Base-by-base conservation (phyloP, 202 grass and related monocot species). In the Panicum hallii region DNA sequence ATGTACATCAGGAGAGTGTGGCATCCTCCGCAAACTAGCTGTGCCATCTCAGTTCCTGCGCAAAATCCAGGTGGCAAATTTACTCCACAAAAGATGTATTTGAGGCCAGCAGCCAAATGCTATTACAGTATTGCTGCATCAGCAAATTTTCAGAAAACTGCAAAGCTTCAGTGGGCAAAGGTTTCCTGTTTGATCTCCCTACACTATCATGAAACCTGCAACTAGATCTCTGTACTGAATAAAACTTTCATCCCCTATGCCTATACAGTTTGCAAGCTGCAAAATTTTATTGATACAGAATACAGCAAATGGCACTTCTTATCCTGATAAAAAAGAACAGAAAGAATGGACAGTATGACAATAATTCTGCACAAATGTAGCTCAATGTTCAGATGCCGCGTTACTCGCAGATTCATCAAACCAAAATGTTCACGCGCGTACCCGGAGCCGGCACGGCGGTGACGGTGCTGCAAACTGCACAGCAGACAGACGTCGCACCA, bases 1-100 rank as follows among this genome's bases (percentile, higher is more conserved):
- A 99, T 94, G 61, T 99, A 99, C 97, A 99, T 99, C 53, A 99
- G 82, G 22, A 99, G 93, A 71, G 97, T 99, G 83, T 99, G 97
- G 84, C 97, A 97, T 79, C 97, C 97, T 83, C 97, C 92, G 48
- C 97, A 99, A 75, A 97, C 89, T 82, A 99, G 78, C 78, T 97
- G 97, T 26, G 97, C 97, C 97, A 99, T 99, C 75, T 99, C 94
- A 16, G 97, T 99, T 72, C 97, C 97, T 99, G 80, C 43, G 45
- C 22, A 16, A 47, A 71, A 76, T 64, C 6, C 62, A 83, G 38
- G 65, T 57, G 49, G 1, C 15, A 76, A 63, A 22, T 55, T 64
- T 15, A 36, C 20, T 30, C 63, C 82, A 60, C 20, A 71, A 49
- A 54, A 15, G 23, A 47, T 26, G 53, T 58, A 38, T 72, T 66